Evolutionary conservation across 192 early-diverging fungal genomes (phyloP).

Genomic region (Spinellus fusiger): DNA sequence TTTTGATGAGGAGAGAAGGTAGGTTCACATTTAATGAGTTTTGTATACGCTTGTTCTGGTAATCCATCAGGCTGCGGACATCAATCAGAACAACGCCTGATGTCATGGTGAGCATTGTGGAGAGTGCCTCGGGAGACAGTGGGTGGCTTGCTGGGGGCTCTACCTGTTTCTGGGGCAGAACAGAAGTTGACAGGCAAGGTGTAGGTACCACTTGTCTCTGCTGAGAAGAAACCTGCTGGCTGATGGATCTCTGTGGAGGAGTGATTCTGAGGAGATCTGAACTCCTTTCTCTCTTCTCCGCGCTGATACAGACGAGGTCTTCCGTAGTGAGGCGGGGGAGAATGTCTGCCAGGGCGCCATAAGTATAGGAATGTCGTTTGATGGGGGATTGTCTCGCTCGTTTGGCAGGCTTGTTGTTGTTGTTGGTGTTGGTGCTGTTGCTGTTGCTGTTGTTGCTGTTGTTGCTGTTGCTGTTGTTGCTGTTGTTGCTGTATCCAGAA

Average conservation of each 20-base stretch:
- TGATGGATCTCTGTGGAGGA: slow-evolving; percentile 8
- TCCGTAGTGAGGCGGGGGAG: slow-evolving; percentile 25
- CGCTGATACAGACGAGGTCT: slow-evolving; percentile 20
- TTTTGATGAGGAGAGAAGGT: slow-evolving; percentile 46
- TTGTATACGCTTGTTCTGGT: slow-evolving; percentile 36
- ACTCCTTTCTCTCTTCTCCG: not conserved
- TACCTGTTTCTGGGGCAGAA: not conserved
- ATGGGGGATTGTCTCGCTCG: slow-evolving; percentile 27
- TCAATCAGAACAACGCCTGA: slow-evolving; percentile 22
- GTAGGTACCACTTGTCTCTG: not conserved
- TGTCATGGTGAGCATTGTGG: not conserved
- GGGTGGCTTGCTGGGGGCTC: not conserved
- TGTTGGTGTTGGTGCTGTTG: slow-evolving; percentile 32
- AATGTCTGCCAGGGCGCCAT: slow-evolving; percentile 27
- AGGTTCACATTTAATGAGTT: slow-evolving; percentile 50
- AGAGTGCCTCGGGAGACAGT: not conserved
- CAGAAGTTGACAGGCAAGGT: not conserved
- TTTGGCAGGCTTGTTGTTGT: slow-evolving; percentile 21
- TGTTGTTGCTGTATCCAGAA: slow-evolving; percentile 10
- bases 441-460: slow-evolving; percentile 7
- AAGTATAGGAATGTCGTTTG: slow-evolving; percentile 41
- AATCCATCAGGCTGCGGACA: slow-evolving; percentile 38
- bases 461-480: slow-evolving; percentile 16
- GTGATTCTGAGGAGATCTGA: not conserved
- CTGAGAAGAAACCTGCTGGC: slow-evolving; percentile 5